A percentile compares a stretch with the other conserved stretches of the same genome.
phyloP scores from a whole-genome alignment of 2,329 filamentous ascomycete genomes.

The Fusarium nelsonii region DNA sequence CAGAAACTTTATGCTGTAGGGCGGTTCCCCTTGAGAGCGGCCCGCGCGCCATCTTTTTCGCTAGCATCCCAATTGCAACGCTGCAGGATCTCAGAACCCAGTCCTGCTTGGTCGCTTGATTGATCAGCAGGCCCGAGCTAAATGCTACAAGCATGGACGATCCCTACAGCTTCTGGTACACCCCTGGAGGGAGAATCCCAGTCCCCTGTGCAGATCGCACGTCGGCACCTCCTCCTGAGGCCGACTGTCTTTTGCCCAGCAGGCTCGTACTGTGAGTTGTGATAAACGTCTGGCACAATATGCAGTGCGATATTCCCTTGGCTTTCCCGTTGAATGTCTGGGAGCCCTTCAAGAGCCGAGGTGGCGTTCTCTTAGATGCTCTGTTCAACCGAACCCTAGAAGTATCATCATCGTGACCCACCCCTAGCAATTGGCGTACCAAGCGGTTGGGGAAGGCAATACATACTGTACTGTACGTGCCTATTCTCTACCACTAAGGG shows the following conservation, averaged over 20 bases:
- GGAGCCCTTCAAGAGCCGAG: constrained; percentile 46
- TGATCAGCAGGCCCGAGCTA: constrained; percentile 29
- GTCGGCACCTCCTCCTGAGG: constrained; percentile 35
- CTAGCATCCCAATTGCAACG: constrained; percentile 37
- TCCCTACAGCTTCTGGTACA: constrained; percentile 40
- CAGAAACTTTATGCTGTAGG: constrained; percentile 37
- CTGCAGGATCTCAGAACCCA: constrained; percentile 36
- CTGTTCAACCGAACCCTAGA: constrained; percentile 45
- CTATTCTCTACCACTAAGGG: constrained; percentile 8
- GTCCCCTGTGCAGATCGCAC: constrained; percentile 48
- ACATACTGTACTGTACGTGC: constrained; percentile 3
- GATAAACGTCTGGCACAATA: constrained; percentile 33
- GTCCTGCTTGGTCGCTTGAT: constrained; percentile 24
- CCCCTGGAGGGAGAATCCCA: constrained; percentile 41
- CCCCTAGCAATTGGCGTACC: constrained; percentile 31
- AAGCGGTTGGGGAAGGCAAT: constrained; percentile 33
- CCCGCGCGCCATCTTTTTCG: constrained; percentile 39
- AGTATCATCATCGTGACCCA: constrained; percentile 38
- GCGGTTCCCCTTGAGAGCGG: constrained; percentile 36
- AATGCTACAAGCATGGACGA: constrained; percentile 44
- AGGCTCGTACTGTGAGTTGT: constrained; percentile 10
- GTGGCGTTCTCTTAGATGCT: constrained; percentile 45
- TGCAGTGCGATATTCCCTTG: constrained; percentile 39
- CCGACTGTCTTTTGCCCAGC: constrained; percentile 13
- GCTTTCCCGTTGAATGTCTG: constrained; percentile 32